Percentiles rank a stretch among this genome's conserved stretches.
Evolutionary conservation across 352 stramenopile species (phyloP).

Genomic region (Thalassiosira mediterranea): DNA sequence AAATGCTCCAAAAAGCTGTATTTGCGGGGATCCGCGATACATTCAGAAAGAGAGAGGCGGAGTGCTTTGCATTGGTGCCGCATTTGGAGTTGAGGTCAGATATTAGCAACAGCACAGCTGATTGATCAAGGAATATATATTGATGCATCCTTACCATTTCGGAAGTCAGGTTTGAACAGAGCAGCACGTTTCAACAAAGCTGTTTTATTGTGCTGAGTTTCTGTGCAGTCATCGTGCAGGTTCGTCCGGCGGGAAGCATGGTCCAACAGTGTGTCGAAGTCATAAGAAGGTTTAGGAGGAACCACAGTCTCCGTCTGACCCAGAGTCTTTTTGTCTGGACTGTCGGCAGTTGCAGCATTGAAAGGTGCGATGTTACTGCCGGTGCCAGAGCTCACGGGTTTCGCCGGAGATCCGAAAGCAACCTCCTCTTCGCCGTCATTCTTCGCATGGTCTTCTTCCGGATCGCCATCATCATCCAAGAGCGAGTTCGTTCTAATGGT

Average conservation of each 20-base stretch:
- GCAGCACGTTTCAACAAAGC: conserved; percentile 32
- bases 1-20: conserved; percentile 46
- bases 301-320: too few relatives aligned
- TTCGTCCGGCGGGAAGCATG: conserved; percentile 50
- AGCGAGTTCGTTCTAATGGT: conserved; percentile 46
- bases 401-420: conserved; percentile 25
- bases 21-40: conserved; percentile 37
- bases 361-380: too few relatives aligned
- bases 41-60: conserved; percentile 39
- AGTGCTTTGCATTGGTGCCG: too few relatives aligned
- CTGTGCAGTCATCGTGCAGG: background rate
- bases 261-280: conserved; percentile 24
- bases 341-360: too few relatives aligned
- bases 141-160: too few relatives aligned
- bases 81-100: too few relatives aligned
- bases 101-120: too few relatives aligned
- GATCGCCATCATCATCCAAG: conserved; percentile 30
- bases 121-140: too few relatives aligned
- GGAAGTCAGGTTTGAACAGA: conserved; percentile 38
- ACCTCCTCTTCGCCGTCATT: conserved; percentile 41
- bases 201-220: conserved; percentile 8
- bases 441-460: too few relatives aligned
- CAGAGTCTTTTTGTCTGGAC: too few relatives aligned
- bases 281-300: too few relatives aligned
- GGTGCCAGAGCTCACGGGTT: too few relatives aligned